Percentiles rank a stretch among this genome's conserved stretches.
Evolutionary conservation across 2,329 filamentous ascomycete species (phyloP).

Genomic region (Domatiomyces catenatus): DNA sequence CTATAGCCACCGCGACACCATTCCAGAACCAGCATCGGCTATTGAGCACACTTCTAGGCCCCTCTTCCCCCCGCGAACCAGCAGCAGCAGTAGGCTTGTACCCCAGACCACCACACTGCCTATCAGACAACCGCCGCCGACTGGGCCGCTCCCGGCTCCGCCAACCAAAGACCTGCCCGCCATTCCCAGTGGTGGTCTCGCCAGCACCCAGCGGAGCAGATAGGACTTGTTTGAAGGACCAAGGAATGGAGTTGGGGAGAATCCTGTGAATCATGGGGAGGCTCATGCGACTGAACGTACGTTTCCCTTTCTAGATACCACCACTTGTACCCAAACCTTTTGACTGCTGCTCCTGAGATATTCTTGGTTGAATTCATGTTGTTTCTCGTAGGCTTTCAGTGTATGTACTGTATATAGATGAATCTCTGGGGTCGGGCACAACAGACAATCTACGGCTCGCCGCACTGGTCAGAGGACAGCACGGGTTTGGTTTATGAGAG

Average conservation of each 20-base stretch:
- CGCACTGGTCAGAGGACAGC: no score
- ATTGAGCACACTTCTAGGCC: slow-evolving; percentile 25
- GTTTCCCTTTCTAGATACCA: not conserved
- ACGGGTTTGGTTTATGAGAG: no score
- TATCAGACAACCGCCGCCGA: slow-evolving; percentile 44
- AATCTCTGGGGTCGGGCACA: no score
- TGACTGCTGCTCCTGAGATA: not conserved
- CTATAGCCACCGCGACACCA: slow-evolving; percentile 13
- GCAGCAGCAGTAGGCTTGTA: slow-evolving; percentile 13
- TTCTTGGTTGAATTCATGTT: not conserved
- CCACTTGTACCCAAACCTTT: not conserved
- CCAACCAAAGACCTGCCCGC: slow-evolving; percentile 22
- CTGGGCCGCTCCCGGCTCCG: slow-evolving; percentile 44
- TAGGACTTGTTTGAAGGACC: not conserved
- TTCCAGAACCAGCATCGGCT: slow-evolving; percentile 24
- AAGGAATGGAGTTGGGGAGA: not conserved
- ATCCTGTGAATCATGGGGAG: not conserved
- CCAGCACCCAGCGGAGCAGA: slow-evolving; percentile 1
- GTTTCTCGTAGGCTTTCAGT: no score
- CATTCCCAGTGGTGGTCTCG: not conserved
- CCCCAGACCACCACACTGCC: slow-evolving; percentile 33
- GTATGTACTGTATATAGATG: no score
- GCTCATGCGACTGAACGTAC: not conserved
- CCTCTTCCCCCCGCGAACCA: slow-evolving; percentile 27
- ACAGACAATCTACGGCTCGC: no score